These are phyloP conservation scores for Trichosanthes truncata DNA, from an alignment of 306 rosid species.

Conservation along the genomic window DNA sequence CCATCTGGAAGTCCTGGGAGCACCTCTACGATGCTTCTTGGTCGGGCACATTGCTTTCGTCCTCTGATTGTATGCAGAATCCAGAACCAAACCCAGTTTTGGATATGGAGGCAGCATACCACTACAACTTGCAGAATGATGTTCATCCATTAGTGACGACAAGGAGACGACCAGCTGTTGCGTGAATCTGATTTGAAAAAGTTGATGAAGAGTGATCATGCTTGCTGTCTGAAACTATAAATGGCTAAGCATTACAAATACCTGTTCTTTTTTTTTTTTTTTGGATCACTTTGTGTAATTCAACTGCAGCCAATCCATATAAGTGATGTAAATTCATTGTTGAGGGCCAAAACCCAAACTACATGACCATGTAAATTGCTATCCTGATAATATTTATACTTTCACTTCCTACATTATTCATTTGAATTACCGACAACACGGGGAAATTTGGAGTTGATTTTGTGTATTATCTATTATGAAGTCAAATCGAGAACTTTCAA, in stretches of 20 bases:
- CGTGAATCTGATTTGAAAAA: slow-evolving; percentile 1
- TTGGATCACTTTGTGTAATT: neutral
- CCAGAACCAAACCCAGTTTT: slow-evolving; percentile 33
- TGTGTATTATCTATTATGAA: neutral
- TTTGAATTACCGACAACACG: neutral
- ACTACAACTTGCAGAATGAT: slow-evolving; percentile 36
- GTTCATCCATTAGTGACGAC: slow-evolving; percentile 28
- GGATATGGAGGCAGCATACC: slow-evolving; percentile 29
- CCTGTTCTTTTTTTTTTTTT: neutral
- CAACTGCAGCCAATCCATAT: neutral
- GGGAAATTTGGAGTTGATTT: neutral
- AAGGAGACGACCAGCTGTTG: slow-evolving; percentile 13
- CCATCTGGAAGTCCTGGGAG: slow-evolving; percentile 22
- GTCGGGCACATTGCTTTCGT: slow-evolving; percentile 23
- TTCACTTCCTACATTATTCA: neutral
- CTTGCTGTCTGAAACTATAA: slow-evolving; percentile 7
- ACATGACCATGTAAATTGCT: slow-evolving; percentile 1
- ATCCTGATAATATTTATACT: neutral
- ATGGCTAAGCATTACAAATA: neutral
- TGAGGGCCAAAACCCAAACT: slow-evolving; percentile 6
- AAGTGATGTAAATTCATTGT: neutral
- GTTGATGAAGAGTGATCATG: slow-evolving; percentile 14
- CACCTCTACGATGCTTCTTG: slow-evolving; percentile 25
- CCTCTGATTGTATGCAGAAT: slow-evolving; percentile 34
- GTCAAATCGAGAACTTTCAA: neutral